These are phyloP conservation scores for Linum lewisii DNA, from an alignment of 345 rosid species.

Conservation along the genomic window DNA sequence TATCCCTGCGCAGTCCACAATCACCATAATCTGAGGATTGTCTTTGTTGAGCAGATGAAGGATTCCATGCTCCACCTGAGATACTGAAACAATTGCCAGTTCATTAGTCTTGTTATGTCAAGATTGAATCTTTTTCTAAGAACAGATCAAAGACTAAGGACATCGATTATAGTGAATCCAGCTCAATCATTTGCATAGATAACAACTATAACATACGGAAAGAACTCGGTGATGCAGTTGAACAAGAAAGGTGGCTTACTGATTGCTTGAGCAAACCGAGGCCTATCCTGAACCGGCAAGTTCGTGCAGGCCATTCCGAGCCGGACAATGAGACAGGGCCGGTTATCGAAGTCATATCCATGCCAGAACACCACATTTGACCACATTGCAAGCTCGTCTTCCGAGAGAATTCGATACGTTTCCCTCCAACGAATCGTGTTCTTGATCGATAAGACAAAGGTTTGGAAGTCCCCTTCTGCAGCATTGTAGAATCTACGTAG, in stretches of 20 bases:
- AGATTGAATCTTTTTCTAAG: too few species aligned
- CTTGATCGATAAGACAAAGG: conserved; percentile 63
- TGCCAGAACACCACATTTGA: conserved; percentile 88
- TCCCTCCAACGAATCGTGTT: conserved; percentile 91
- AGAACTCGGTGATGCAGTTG: background rate
- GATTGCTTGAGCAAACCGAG: conserved; percentile 80
- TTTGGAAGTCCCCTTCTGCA: conserved; percentile 65
- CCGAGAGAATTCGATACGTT: conserved; percentile 61
- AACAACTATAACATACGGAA: too few species aligned
- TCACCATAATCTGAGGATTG: conserved; percentile 61
- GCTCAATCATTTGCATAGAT: background rate
- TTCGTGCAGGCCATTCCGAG: conserved; percentile 68
- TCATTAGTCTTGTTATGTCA: conserved; percentile 8
- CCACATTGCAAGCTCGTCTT: conserved; percentile 77
- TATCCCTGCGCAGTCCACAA: conserved; percentile 85
- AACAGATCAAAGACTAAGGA: too few species aligned
- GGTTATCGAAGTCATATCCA: conserved; percentile 63
- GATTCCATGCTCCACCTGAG: conserved; percentile 85
- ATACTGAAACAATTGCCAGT: conserved; percentile 42
- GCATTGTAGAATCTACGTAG: conserved; percentile 64
- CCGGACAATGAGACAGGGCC: conserved; percentile 81
- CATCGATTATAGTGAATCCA: too few species aligned
- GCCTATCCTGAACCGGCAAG: conserved; percentile 65
- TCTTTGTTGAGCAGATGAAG: conserved; percentile 44
- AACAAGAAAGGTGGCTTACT: conserved; percentile 38